Evolutionary conservation across 73 alveolate genomes (phyloP).

Genomic region (Paramecium sexaurelia): DNA sequence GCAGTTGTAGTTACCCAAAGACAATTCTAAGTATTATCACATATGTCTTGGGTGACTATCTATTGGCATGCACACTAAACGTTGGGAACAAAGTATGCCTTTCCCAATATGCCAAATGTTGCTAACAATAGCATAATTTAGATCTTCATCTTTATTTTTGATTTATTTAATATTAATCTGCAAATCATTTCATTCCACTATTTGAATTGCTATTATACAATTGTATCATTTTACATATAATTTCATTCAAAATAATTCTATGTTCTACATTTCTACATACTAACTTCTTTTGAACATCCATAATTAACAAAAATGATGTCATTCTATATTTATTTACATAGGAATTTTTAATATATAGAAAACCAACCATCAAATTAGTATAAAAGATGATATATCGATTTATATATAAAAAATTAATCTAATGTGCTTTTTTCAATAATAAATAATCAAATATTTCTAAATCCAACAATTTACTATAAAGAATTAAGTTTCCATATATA

Average conservation of each 20-base stretch:
- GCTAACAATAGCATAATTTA: neutral
- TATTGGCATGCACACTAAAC: conserved; percentile 34
- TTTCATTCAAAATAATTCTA: neutral
- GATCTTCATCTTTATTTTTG: neutral
- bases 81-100: neutral
- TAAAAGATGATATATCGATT: too few species aligned
- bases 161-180: neutral
- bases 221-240: neutral
- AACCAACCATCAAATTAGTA: neutral
- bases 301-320: neutral
- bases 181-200: neutral
- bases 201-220: neutral
- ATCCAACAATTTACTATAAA: too few species aligned
- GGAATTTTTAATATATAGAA: neutral
- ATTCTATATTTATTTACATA: neutral
- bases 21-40: neutral
- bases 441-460: too few species aligned
- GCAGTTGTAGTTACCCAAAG: neutral
- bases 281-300: neutral
- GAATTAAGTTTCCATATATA: too few species aligned
- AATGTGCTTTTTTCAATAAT: too few species aligned
- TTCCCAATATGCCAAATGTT: neutral
- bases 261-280: neutral
- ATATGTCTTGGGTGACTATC: neutral
- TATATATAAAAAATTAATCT: too few species aligned